Conservation (phyloP, 2,329 filamentous ascomycete genomes). For the Cadophora sp. region DNA sequence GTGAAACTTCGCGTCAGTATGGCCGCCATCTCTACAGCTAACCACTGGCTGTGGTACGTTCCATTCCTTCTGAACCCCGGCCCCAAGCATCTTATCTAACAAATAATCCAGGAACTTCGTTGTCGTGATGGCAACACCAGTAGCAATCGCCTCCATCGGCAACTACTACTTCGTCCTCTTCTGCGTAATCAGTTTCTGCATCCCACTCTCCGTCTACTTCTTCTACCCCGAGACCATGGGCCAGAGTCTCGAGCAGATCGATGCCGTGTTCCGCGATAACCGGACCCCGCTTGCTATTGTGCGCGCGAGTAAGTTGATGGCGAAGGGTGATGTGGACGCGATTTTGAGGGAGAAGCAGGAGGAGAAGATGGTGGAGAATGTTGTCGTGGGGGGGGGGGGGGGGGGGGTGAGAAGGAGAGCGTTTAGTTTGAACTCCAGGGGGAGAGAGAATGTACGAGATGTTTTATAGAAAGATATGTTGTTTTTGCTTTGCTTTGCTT, state of each 20-base stretch:
- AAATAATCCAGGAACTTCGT: constrained; percentile 49
- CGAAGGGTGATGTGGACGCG: constrained; percentile 25
- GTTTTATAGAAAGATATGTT: too few species aligned
- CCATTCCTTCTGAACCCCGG: not conserved
- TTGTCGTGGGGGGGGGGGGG: constrained; percentile 8
- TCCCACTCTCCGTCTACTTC: constrained; percentile 40
- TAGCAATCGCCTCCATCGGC: constrained; percentile 44
- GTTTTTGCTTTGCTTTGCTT: too few species aligned
- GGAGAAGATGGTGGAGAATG: constrained; percentile 20
- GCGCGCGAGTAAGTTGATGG: constrained; percentile 31
- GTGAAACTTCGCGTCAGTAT: constrained; percentile 58
- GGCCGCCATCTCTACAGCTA: constrained; percentile 61
- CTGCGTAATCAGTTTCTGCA: constrained; percentile 42
- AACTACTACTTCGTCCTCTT: constrained; percentile 47
- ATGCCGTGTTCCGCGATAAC: constrained; percentile 55
- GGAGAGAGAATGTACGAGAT: not conserved
- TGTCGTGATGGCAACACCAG: constrained; percentile 51
- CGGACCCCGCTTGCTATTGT: constrained; percentile 46
- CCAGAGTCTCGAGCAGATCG: constrained; percentile 69
- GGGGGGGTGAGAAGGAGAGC: constrained; percentile 7
- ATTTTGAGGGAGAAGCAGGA: constrained; percentile 17
- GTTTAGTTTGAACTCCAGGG: not conserved
- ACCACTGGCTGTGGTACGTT: constrained; percentile 55
- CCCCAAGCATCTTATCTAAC: not conserved
- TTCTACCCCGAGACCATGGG: constrained; percentile 70